Percentiles rank a stretch among this genome's conserved stretches.
Conservation (phyloP, 2,329 filamentous ascomycete species). For the Cladosporium sp. region DNA sequence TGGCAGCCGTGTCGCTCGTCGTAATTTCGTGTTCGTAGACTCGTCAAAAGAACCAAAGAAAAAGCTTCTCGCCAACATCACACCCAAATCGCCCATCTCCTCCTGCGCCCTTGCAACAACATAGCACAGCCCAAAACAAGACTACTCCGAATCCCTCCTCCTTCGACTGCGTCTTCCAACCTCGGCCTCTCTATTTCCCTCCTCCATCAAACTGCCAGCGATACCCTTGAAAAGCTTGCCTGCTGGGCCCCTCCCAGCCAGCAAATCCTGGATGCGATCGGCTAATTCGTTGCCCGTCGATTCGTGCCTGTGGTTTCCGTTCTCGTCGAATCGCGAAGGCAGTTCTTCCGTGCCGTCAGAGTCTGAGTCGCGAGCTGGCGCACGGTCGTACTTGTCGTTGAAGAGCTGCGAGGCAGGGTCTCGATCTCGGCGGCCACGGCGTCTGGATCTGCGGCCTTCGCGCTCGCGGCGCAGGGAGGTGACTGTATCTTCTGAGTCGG, state of each 20-base stretch:
- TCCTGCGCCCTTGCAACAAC: too few species aligned
- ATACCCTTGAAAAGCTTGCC: constrained; percentile 10
- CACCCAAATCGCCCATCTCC: too few species aligned
- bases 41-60: too few species aligned
- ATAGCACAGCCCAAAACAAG: too few species aligned
- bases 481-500: constrained; percentile 11
- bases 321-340: constrained; percentile 33
- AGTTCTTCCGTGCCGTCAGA: constrained; percentile 29
- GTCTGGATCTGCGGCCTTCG: constrained; percentile 27
- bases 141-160: background rate
- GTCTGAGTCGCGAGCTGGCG: constrained; percentile 5
- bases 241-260: constrained; percentile 4
- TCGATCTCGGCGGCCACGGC: constrained; percentile 40
- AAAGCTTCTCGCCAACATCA: too few species aligned
- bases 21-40: too few species aligned
- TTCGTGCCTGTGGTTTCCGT: constrained; percentile 29
- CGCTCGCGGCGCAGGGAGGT: constrained; percentile 38
- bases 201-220: background rate
- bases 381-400: constrained; percentile 26
- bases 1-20: too few species aligned
- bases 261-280: constrained; percentile 8
- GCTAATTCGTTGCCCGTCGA: constrained; percentile 19
- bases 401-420: constrained; percentile 42
- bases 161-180: background rate
- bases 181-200: background rate